Evolutionary conservation across 2,329 filamentous ascomycete species (phyloP), one percentile per base, ranked within the genome.

Genomic region (Aspergillus versicolor): DNA sequence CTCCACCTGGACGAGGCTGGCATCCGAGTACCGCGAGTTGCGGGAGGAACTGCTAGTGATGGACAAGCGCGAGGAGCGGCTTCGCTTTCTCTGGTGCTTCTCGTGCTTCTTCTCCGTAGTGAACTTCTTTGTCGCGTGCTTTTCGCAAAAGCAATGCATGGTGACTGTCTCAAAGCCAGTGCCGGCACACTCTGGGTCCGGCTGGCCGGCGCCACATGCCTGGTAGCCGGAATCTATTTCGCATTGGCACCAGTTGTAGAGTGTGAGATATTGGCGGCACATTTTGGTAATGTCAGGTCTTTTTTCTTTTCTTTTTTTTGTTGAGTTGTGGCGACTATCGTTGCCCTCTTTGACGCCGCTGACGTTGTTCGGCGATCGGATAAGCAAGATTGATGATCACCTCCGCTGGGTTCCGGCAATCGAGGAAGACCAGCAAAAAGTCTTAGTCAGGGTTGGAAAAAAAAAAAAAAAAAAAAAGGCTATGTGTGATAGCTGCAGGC

Each of bases 231-330:
- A 67, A 27, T 73, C 67, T 62, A 72, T 67, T 64, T 75, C 68
- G 57, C 73, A 75, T 22, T 71, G 71, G 58, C 73, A 75, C 71
- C 71, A 75, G 53, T 67, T 67, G 60, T 75, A 75, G 3, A 71
- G 60, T 34, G 70, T 74, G 57, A 69, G 66, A 50, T 69, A 73
- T 65, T 74, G 69, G 47, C 69, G 72, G 47, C 73, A 75, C 73
- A 75, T 75, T 21, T 44, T 63, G 50, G 24, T 17, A 30, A 17
- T 42, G 17, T 34, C 3, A 32, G 38, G 19, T 52, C 37, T 34
- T 27, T 3, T 43, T 44, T 27, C 46, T 42, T 47, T 32, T 27
- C 24, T 19, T 24, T 40, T 42, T 17, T 19, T 30, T 37, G 46
- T 21, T 53, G 51, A 17, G 51, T 46, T 53, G 51, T 17, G 22